Evolutionary conservation across 2,329 filamentous ascomycete species (phyloP), one percentile per base, ranked within the genome.

Genomic region (Colletotrichum lupini): DNA sequence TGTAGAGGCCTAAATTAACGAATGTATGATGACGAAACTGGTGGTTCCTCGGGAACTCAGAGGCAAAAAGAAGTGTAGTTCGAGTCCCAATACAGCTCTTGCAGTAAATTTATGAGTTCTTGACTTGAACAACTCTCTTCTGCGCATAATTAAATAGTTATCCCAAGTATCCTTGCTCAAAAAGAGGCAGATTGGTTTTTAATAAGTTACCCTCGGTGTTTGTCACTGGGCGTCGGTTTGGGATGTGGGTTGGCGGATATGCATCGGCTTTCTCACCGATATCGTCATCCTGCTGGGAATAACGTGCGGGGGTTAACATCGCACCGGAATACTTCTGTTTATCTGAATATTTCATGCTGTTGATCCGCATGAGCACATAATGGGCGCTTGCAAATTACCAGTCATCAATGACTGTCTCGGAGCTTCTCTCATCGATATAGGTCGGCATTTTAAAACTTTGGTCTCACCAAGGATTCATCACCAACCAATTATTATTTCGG

Each of bases 251-350:
- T 19, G 28, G 16, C 11, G 26, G 16, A 16, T 19, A 30, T 30
- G 35, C 59, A 57, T 68, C 67, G 67, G 67, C 58, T 24, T 68
- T 68, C 67, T 68, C 67, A 12, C 67, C 67, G 67, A 68, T 42
- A 8, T 26, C 55, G n/a, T 16, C 42, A 46, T 46, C 16, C 42
- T 19, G 42, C 42, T 46, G 42, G 42, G 42, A 46, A 46, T 46
- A 46, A n/a, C 42, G 42, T 46, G 42, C 42, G 42, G 42, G 19
- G 42, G n/a, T n/a, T 46, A 3, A 9, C 14, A 46, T 19, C 42
- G 14, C 1, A 42, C 42, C 42, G 16, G 42, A n/a, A 46, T 6
- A 46, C 42, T 19, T 5, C 42, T 16, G 16, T 19, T 46, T 16
- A 46, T n/a, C 42, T 46, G 3, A 3, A n/a, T 7, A 46, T 1